phyloP scores from a whole-genome alignment of 352 stramenopile species.

The Phytophthora pluvialis region DNA sequence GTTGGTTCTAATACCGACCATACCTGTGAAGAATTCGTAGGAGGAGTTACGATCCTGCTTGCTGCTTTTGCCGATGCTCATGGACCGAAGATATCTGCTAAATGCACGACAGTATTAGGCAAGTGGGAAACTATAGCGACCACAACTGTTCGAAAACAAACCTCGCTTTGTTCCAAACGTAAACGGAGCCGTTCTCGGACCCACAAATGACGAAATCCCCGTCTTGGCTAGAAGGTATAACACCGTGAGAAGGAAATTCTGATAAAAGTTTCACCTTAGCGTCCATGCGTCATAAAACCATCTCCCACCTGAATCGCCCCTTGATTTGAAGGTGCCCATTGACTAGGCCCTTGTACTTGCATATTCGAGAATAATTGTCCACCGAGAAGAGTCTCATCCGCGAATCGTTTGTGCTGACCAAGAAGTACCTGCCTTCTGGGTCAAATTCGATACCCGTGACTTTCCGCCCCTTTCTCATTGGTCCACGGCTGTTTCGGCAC shows the following conservation, averaged over 20 bases:
- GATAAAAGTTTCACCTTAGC: not conserved
- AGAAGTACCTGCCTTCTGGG: conserved; percentile 88
- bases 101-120: conserved; percentile 7
- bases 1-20: not conserved
- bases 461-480: conserved; percentile 89
- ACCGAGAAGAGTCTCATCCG: conserved; percentile 90
- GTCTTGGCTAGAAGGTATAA: conserved; percentile 61
- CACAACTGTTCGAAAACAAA: conserved; percentile 17
- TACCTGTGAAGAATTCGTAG: conserved; percentile 84
- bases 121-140: not conserved
- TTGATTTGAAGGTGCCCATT: conserved; percentile 91
- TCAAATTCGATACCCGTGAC: conserved; percentile 92
- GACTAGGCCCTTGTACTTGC: conserved; percentile 93
- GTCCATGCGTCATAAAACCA: not conserved
- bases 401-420: conserved; percentile 93
- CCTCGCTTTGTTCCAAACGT: conserved; percentile 87
- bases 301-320: conserved; percentile 70
- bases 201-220: conserved; percentile 88
- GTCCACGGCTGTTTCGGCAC: conserved; percentile 87
- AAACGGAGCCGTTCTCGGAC: conserved; percentile 86
- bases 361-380: conserved; percentile 92
- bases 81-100: conserved; percentile 48
- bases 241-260: not conserved
- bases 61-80: conserved; percentile 68
- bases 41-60: conserved; percentile 84